Evolutionary conservation across 1,139 yeast species (phyloP), one percentile per base, ranked within the genome.

Genomic region (Geotrichum histeridarum): DNA sequence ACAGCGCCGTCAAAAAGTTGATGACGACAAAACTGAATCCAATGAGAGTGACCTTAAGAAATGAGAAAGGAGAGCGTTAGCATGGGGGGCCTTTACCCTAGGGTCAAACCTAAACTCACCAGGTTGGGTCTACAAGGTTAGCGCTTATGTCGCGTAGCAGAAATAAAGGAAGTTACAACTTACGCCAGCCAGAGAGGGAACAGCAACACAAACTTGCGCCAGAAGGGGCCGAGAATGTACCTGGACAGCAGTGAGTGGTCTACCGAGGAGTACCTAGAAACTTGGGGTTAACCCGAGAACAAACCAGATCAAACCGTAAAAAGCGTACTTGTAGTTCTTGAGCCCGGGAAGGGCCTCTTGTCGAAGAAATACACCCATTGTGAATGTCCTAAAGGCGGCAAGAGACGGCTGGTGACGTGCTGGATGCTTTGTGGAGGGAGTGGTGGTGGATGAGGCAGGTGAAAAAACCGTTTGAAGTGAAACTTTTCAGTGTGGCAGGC

Each of bases 111-210:
- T 17, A 35, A 14, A 31, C 43, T 27, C 22, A 45, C 42, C 38
- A 42, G 11, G 41, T 39, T 32, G 8, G 36, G 48, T 30, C 43
- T 48, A n/a, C 22, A 27, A 31, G 11, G 33, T 22, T 41, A 5
- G 18, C 27, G 27, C 5, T 22, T 22, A 22, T 5, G 27, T 22
- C 27, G 27, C 27, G 2, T 11, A 14, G 8, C 7, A 12, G 33
- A n/a, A 5, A 22, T 22, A 22, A 22, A 3, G 27, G 5, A 22
- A 5, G 27, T 22, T 22, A 22, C 27, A 22, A 64, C 68, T 56
- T 57, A 67, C 65, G 96, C 96, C 86, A 89, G 81, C 78, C 84
- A 84, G 60, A 77, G 60, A 2, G 98, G 98, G 71, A 90, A 88
- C 43, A 89, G 73, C 53, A 74, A 69, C 31, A 86, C 93, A 68